Base-by-base conservation (phyloP, 2,329 filamentous ascomycete species). In the Pseudonectria foliicola region DNA sequence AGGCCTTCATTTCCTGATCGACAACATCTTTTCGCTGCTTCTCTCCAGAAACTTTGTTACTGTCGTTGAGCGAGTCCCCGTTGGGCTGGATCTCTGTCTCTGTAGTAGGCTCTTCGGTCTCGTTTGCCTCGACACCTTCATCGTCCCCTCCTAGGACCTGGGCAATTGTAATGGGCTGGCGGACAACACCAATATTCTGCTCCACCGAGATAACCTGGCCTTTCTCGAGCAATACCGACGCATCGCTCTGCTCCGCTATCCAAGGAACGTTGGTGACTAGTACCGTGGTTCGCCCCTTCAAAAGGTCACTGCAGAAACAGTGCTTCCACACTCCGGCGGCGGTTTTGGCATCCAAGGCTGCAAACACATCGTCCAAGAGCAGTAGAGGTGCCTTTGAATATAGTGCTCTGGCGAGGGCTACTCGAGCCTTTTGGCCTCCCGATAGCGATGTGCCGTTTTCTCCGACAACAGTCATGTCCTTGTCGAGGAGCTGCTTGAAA, bases 291-390 rank as follows among this genome's bases (percentile, higher is more conserved):
- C 74, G 62, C 7, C 67, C 71, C 13, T 60, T 61, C 8, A 79
- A 60, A 16, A 79, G 48, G 31, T 74, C 70, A 30, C 66, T 62
- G 39, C 73, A 76, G 47, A 80, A 78, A 44, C 71, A 76, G 35
- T 68, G 60, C 38, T 73, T 66, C 68, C 73, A 78, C 2, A 80
- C 62, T 3, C 64, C 59, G 12, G 70, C 68, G 1, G 71, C 68
- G 0, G 75, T 79, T 44, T 75, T 74, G 13, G 74, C 66, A 45
- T 79, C 75, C 1, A 79, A 60, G 0, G 75, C 75, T 1, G 74
- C 73, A 43, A 79, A 75, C 3, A 77, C 64, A 38, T 79, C 75
- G 42, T 79, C 75, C 2, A 79, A 64, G 1, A 79, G 57, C 14
- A 78, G 56, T 3, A 77, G 59, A 2, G 70, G 61, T 0, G 74